Conservation (phyloP, 192 early-diverging fungal species). For the Gamsiella multidivaricata region DNA sequence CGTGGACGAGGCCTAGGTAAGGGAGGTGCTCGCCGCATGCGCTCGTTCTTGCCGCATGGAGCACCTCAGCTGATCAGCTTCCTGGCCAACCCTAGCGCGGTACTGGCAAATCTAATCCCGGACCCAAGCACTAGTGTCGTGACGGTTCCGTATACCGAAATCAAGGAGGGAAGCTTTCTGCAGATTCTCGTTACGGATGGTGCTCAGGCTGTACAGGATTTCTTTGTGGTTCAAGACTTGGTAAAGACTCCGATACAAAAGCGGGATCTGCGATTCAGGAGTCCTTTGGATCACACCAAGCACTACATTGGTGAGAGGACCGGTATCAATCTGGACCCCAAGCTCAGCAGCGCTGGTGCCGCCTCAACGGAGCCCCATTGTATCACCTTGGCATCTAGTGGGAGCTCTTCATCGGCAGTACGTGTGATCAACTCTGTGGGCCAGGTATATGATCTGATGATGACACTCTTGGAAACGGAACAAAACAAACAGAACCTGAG, state of each 20-base stretch:
- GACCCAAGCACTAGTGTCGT: conserved; percentile 14
- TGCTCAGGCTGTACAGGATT: conserved; percentile 12
- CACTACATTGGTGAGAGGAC: conserved; percentile 42
- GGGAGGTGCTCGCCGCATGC: conserved; percentile 33
- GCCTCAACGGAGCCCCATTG: not conserved
- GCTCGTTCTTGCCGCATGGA: conserved; percentile 11
- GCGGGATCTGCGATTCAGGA: conserved; percentile 42
- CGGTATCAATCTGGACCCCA: conserved; percentile 27
- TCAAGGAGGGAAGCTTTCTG: conserved; percentile 20
- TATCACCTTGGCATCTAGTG: conserved; percentile 21
- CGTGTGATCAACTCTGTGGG: conserved; percentile 42
- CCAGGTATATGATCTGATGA: conserved; percentile 48
- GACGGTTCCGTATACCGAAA: conserved; percentile 3
- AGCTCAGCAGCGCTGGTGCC: not conserved
- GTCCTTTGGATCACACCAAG: conserved; percentile 9
- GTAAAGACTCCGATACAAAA: not conserved
- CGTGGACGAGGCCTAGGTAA: conserved; percentile 4
- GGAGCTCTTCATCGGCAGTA: conserved; percentile 37
- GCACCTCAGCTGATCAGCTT: conserved; percentile 12
- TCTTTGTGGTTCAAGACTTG: not conserved
- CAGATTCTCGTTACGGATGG: conserved; percentile 39
- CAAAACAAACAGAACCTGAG: conserved; percentile 12
- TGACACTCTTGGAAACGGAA: conserved; percentile 16
- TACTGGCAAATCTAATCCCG: conserved; percentile 23
- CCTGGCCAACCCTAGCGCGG: conserved; percentile 22